Evolutionary conservation across 2,329 filamentous ascomycete genomes (phyloP), one percentile per base, ranked within the genome.

Genomic region (Hawksworthiomyces lignivorus): DNA sequence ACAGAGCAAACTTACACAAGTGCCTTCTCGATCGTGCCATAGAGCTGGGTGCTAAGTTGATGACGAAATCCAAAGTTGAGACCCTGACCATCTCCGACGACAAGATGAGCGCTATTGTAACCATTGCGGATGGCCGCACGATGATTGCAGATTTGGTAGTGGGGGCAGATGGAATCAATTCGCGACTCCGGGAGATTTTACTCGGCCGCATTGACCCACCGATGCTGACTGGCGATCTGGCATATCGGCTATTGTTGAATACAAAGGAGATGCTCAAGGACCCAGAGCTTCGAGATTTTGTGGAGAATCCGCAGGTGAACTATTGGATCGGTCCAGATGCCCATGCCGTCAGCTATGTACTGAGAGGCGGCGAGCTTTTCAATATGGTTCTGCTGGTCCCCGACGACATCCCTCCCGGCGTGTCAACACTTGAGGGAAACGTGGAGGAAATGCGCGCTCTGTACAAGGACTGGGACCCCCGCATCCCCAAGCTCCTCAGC

Each of bases 91-190:
- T 51, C 24, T 41, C 44, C 4, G 42, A 35, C 3, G 46, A 56
- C n/a, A 35, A 24, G 15, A 50, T 41, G 17, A 51, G 45, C 28
- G 49, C 41, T 5, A 52, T 48, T 1, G 34, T 56, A 4, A 39
- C 52, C 21, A 45, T 51, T 17, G 51, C 48, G 3, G 54, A 57
- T 28, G 56, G 55, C 5, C 50, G 56, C 21, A 52, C 52, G 28
- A 59, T 58, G 28, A 29, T 47, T 1, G 65, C 62, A 0, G 53
- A 58, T 15, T 47, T 68, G 0, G 48, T 68, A 0, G 52, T 67
- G 0, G 63, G 65, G 0, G 58, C 61, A 1, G 65, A 69, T 34
- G 65, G 67, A 1, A 55, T 68, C 15, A 56, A 65, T 42, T 50
- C 48, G 18, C 50, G 7, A 28, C 33, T 49, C 44, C 47, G 48